phyloP scores from a whole-genome alignment of 139 green algal species.

The Haematococcus lacustris region DNA sequence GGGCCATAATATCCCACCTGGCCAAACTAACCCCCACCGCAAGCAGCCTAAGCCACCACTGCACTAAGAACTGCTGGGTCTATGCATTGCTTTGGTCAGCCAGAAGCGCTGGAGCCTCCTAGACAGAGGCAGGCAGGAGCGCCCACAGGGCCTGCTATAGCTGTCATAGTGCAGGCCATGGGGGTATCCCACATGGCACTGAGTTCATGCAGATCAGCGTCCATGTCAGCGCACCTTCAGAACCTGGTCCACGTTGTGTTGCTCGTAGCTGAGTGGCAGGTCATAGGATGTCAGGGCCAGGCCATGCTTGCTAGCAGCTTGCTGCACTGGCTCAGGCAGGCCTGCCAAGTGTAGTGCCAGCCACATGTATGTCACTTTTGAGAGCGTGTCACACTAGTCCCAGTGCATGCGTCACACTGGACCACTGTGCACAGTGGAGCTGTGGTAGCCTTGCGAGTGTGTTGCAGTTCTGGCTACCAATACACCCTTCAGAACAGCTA shows the following conservation, averaged over 20 bases:
- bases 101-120: background rate
- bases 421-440: background rate
- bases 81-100: no score
- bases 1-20: no score
- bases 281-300: conserved; percentile 5
- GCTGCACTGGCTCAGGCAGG: background rate
- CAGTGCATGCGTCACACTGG: no score
- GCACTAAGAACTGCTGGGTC: no score
- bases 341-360: background rate
- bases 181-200: background rate
- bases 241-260: conserved; percentile 37
- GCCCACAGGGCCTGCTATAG: background rate
- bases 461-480: no score
- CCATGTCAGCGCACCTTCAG: conserved; percentile 1
- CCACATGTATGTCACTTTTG: background rate
- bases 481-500: background rate
- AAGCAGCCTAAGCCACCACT: no score
- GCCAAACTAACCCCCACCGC: no score
- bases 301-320: background rate
- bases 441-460: background rate
- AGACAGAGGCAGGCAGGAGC: background rate
- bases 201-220: background rate
- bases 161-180: background rate
- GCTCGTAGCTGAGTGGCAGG: conserved; percentile 46
- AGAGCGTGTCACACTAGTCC: no score